Percentiles rank a stretch among this genome's conserved stretches.
These are phyloP conservation scores for Komagataella mondaviorum DNA, from an alignment of 805 yeast genomes.

Conservation along the genomic window DNA sequence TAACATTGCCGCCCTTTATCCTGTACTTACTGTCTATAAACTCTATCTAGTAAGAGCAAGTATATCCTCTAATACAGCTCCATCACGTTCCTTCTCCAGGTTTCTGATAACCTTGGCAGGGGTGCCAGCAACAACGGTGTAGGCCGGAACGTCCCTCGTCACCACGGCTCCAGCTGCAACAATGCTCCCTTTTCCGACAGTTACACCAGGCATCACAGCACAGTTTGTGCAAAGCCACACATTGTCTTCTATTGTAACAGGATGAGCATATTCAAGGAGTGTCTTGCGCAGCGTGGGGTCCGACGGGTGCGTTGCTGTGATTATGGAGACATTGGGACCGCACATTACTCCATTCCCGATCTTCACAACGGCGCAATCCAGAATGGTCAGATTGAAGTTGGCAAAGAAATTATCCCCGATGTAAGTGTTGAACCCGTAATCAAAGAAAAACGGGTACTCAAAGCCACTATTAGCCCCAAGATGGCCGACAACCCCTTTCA, in stretches of 20 bases:
- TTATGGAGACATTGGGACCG: slow-evolving; percentile 50
- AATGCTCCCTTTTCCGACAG: slow-evolving; percentile 45
- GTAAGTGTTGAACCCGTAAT: slow-evolving; percentile 50
- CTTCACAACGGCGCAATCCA: slow-evolving; percentile 47
- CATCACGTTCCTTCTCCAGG: background rate
- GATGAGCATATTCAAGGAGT: slow-evolving; percentile 40
- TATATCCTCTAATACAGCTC: background rate
- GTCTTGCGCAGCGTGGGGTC: slow-evolving; percentile 29
- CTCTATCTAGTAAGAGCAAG: background rate
- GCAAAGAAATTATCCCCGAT: slow-evolving; percentile 47
- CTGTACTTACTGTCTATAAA: background rate
- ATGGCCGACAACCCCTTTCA: slow-evolving; percentile 33
- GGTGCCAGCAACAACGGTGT: slow-evolving; percentile 46
- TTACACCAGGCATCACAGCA: slow-evolving; percentile 49
- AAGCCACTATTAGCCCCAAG: slow-evolving; percentile 24
- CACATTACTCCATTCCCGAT: slow-evolving; percentile 47
- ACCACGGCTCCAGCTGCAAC: slow-evolving; percentile 64
- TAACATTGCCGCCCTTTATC: too few species aligned
- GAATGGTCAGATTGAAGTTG: slow-evolving; percentile 40
- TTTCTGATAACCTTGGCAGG: slow-evolving; percentile 22
- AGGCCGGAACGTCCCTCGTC: slow-evolving; percentile 37
- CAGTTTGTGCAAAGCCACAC: slow-evolving; percentile 57
- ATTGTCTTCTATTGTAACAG: slow-evolving; percentile 45
- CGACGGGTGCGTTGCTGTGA: slow-evolving; percentile 54
- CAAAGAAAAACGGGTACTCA: slow-evolving; percentile 50